Percentiles rank a stretch among this genome's conserved stretches.
Conservation (phyloP, 305 asterid species). For the Lippia alba region DNA sequence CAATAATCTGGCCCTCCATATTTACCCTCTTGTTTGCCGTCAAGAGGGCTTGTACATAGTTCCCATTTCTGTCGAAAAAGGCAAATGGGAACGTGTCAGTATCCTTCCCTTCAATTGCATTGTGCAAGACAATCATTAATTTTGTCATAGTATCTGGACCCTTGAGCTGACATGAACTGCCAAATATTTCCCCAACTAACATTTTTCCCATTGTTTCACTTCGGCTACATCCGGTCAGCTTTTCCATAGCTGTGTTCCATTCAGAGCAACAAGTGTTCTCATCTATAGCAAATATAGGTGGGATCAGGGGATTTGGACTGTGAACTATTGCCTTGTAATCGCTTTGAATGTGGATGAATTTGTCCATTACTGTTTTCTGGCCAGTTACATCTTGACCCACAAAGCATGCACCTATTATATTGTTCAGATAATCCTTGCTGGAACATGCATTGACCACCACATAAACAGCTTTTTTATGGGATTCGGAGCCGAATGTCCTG, state of each 20-base stretch:
- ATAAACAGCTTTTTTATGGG: constrained; percentile 57
- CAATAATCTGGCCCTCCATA: constrained; percentile 70
- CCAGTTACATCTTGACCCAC: constrained; percentile 91
- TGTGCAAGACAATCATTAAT: constrained; percentile 82
- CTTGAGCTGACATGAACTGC: constrained; percentile 71
- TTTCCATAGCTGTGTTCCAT: constrained; percentile 93
- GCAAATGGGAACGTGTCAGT: constrained; percentile 70
- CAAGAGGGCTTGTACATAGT: constrained; percentile 71
- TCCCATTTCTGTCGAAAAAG: constrained; percentile 66
- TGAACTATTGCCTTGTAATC: constrained; percentile 90
- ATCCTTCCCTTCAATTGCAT: constrained; percentile 78
- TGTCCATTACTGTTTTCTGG: constrained; percentile 86
- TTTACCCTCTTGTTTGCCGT: constrained; percentile 81
- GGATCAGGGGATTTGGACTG: constrained; percentile 85
- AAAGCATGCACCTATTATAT: constrained; percentile 86
- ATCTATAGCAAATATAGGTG: constrained; percentile 92
- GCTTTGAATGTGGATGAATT: constrained; percentile 81
- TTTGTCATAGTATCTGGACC: constrained; percentile 78
- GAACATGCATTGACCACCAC: constrained; percentile 89
- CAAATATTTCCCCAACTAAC: constrained; percentile 87
- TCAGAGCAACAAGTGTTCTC: constrained; percentile 87
- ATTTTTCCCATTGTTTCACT: constrained; percentile 70
- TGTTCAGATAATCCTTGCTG: constrained; percentile 78
- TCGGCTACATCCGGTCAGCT: constrained; percentile 81
- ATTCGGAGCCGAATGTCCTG: constrained; percentile 62